Conservation (phyloP, 495 filamentous ascomycete genomes). For the Barbatosphaeria neglecta region DNA sequence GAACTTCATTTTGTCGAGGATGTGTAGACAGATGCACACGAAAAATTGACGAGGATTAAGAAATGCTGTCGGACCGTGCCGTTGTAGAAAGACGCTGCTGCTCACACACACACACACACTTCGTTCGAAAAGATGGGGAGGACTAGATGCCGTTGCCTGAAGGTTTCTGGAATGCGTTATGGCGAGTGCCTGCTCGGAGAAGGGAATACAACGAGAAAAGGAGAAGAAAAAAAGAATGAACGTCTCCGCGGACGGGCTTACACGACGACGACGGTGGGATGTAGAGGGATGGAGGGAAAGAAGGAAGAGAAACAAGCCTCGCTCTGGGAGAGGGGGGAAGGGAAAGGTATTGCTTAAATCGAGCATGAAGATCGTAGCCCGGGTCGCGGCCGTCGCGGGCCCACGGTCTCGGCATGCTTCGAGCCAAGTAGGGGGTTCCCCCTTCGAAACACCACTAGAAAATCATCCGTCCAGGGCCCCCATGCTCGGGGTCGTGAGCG, state of each 20-base stretch:
- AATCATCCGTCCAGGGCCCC: conserved; percentile 14
- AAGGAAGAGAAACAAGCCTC: conserved; percentile 23
- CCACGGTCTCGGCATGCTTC: conserved; percentile 16
- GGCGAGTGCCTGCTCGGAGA: conserved; percentile 48
- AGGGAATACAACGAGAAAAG: conserved; percentile 15
- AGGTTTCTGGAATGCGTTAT: too few relatives aligned
- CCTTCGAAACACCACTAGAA: conserved; percentile 35
- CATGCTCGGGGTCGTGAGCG: conserved; percentile 5
- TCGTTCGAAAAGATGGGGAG: too few relatives aligned
- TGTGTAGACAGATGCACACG: not conserved
- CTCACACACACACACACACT: too few relatives aligned
- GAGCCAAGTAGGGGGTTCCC: conserved; percentile 21
- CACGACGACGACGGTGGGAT: conserved; percentile 14
- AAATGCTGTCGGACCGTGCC: too few relatives aligned
- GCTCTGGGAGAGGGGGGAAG: conserved; percentile 16
- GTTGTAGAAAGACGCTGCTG: too few relatives aligned
- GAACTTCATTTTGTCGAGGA: conserved; percentile 39
- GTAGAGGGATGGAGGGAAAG: conserved; percentile 23
- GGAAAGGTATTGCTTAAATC: conserved; percentile 34
- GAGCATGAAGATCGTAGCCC: conserved; percentile 34
- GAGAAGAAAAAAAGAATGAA: conserved; percentile 17
- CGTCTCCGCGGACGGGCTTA: conserved; percentile 12
- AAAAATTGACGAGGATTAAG: conserved; percentile 7
- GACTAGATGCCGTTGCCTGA: conserved; percentile 12
- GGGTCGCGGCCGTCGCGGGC: conserved; percentile 9